These are phyloP conservation scores for Apiotrichum akiyoshidainum DNA, from an alignment of 1,284 basidiomycete species.

Conservation along the genomic window DNA sequence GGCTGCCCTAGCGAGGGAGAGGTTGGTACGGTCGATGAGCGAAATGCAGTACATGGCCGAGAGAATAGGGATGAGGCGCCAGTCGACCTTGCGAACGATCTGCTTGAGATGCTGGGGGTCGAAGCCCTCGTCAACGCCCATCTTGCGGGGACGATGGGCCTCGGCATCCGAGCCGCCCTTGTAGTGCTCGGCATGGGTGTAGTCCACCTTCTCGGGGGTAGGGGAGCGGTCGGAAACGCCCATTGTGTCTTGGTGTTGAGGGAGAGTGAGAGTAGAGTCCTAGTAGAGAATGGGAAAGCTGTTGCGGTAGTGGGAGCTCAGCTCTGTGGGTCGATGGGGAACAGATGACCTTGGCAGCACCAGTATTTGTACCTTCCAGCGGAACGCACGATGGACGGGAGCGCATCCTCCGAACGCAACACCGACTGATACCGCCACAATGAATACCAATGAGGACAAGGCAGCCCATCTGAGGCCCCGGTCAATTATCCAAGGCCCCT, in stretches of 20 bases:
- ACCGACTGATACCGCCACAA: too few species aligned
- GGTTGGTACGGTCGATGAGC: slow-evolving; percentile 38
- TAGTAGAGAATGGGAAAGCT: too few species aligned
- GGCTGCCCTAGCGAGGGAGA: slow-evolving; percentile 35
- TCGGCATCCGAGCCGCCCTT: not conserved
- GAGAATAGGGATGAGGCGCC: slow-evolving; percentile 22
- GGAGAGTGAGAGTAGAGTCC: not conserved
- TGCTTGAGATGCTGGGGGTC: slow-evolving; percentile 6
- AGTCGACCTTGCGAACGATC: slow-evolving; percentile 13
- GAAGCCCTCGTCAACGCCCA: slow-evolving; percentile 18
- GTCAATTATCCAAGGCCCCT: too few species aligned
- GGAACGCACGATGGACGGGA: too few species aligned
- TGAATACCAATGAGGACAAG: too few species aligned
- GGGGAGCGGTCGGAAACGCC: not conserved
- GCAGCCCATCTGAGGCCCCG: too few species aligned
- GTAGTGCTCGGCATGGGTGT: not conserved
- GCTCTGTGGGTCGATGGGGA: too few species aligned
- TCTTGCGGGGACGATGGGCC: not conserved
- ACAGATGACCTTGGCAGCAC: too few species aligned
- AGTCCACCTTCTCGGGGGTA: not conserved
- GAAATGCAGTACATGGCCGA: slow-evolving; percentile 20
- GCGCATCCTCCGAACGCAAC: too few species aligned
- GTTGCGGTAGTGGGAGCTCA: too few species aligned
- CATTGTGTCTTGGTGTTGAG: not conserved
- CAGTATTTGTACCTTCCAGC: too few species aligned